Evolutionary conservation across 164 flowering plant species (phyloP).

Genomic region (Dillenia suffruticosa): DNA sequence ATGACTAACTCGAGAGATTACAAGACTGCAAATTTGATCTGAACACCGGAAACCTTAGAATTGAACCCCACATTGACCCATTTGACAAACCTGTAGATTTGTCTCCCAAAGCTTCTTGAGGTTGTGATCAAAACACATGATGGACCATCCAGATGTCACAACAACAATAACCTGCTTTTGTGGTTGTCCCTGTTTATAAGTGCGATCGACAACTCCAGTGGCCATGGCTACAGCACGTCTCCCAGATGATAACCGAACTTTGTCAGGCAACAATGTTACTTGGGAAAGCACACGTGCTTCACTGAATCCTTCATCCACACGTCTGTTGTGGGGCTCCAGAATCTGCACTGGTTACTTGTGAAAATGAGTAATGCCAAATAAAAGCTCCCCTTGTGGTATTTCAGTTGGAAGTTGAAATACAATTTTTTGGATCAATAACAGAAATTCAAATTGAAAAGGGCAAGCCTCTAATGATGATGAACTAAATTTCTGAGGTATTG

Average conservation of each 20-base stretch:
- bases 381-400: no score
- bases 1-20: no score
- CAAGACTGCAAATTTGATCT: no score
- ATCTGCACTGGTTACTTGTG: conserved; percentile 30
- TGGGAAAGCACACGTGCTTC: conserved; percentile 82
- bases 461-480: no score
- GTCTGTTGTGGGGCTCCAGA: conserved; percentile 72
- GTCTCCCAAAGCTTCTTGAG: conserved; percentile 89
- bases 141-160: conserved; percentile 94
- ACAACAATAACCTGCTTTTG: conserved; percentile 90
- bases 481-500: no score
- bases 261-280: conserved; percentile 77
- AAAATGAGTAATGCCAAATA: no score
- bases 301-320: conserved; percentile 82
- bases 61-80: no score
- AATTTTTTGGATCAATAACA: no score
- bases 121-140: conserved; percentile 97
- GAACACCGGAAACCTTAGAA: not conserved
- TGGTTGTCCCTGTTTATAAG: conserved; percentile 50
- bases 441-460: no score
- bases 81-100: conserved; percentile 63
- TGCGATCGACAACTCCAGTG: conserved; percentile 73
- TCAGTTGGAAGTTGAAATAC: not conserved
- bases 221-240: conserved; percentile 98
- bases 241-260: conserved; percentile 76